phyloP scores from a whole-genome alignment of 306 rosid species.

The Sicyos edulis region DNA sequence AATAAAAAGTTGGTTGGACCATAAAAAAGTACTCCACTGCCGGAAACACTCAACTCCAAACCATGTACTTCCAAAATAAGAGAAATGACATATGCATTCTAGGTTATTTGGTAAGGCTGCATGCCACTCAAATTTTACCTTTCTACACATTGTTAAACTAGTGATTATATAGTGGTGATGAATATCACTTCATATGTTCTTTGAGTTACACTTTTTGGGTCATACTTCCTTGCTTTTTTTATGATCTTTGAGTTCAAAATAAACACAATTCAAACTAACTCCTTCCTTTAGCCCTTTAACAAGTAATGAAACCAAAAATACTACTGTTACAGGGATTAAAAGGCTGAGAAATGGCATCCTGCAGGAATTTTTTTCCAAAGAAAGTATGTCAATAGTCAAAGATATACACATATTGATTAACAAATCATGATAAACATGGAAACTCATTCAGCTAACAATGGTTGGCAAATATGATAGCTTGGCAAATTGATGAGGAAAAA shows the following conservation, averaged over 20 bases:
- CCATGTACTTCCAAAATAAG: conserved; percentile 12
- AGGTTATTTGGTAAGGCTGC: background rate
- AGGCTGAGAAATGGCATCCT: conserved; percentile 6
- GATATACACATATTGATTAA: background rate
- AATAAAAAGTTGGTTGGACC: conserved; percentile 12
- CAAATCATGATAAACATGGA: conserved; percentile 13
- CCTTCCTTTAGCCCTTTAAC: conserved; percentile 15
- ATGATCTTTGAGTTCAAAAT: background rate
- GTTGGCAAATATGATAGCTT: background rate
- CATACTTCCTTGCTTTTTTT: background rate
- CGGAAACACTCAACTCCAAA: conserved; percentile 10
- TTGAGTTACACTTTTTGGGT: background rate
- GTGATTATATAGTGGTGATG: too few species aligned
- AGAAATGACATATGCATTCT: conserved; percentile 6
- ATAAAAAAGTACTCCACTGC: conserved; percentile 10
- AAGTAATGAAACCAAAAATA: conserved; percentile 6
- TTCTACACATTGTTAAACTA: background rate
- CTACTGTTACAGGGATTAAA: background rate
- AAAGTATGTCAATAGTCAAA: background rate
- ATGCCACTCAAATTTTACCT: conserved; percentile 13
- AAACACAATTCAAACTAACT: background rate
- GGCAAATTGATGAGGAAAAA: background rate
- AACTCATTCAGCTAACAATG: background rate
- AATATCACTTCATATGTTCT: background rate
- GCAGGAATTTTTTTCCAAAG: background rate